Conservation (phyloP, 2,329 filamentous ascomycete genomes). For the Xylogone sp. region DNA sequence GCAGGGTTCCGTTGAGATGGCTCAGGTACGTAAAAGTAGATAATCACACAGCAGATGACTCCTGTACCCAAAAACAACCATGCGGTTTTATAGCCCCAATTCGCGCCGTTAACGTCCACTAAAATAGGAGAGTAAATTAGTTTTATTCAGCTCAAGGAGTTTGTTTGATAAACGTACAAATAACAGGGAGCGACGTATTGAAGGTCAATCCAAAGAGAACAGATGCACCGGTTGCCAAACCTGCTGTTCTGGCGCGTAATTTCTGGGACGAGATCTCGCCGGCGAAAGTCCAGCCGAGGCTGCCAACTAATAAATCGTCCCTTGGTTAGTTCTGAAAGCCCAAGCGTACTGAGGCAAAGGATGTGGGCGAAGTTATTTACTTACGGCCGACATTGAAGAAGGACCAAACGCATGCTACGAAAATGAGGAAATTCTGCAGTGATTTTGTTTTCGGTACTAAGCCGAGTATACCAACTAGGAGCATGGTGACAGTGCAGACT, state of each 20-base stretch:
- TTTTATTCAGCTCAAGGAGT: neutral
- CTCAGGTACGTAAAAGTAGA: constrained; percentile 19
- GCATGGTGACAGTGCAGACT: constrained; percentile 9
- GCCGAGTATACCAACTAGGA: constrained; percentile 12
- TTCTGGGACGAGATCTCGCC: constrained; percentile 20
- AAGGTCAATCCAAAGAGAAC: constrained; percentile 19
- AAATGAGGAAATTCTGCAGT: constrained; percentile 15
- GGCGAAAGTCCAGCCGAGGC: constrained; percentile 17
- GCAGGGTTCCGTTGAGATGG: constrained; percentile 17
- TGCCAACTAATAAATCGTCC: constrained; percentile 8
- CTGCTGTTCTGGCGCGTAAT: constrained; percentile 17
- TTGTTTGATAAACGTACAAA: too few relatives aligned
- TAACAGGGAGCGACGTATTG: constrained; percentile 16
- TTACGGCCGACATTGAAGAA: constrained; percentile 13
- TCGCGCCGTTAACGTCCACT: constrained; percentile 12
- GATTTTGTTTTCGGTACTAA: constrained; percentile 6
- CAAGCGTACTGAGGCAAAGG: neutral
- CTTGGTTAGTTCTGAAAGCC: neutral
- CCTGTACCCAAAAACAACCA: constrained; percentile 17
- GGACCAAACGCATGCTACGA: constrained; percentile 16
- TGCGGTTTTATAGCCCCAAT: constrained; percentile 20
- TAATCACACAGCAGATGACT: constrained; percentile 8
- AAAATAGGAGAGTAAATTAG: neutral
- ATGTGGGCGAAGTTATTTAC: neutral
- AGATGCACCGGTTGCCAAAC: constrained; percentile 14